A percentile compares a stretch with the other conserved stretches of the same genome.
These are phyloP conservation scores for Dimocarpus longan DNA, from an alignment of 345 rosid species.

Conservation along the genomic window DNA sequence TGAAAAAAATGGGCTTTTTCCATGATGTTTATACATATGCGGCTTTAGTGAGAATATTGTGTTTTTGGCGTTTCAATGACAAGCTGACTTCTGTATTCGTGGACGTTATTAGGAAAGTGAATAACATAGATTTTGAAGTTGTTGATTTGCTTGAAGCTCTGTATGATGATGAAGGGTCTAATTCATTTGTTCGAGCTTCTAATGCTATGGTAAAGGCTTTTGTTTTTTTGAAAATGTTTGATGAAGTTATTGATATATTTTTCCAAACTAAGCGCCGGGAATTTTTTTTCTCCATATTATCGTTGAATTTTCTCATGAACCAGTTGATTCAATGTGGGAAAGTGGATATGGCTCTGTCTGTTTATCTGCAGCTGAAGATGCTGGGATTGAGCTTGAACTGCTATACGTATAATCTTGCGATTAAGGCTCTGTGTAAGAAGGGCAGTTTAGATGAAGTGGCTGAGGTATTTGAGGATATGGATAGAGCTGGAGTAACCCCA, in stretches of 20 bases:
- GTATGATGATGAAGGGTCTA: slow-evolving; percentile 22
- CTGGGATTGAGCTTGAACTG: slow-evolving; percentile 49
- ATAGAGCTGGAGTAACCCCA: slow-evolving; percentile 41
- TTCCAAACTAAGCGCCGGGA: slow-evolving; percentile 38
- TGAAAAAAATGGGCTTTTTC: slow-evolving; percentile 38
- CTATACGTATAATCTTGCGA: slow-evolving; percentile 53
- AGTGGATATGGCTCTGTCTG: slow-evolving; percentile 45
- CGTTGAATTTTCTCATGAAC: slow-evolving; percentile 67
- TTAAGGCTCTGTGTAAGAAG: slow-evolving; percentile 63
- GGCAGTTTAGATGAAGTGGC: slow-evolving; percentile 54
- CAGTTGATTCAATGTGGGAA: slow-evolving; percentile 45
- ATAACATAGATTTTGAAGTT: slow-evolving; percentile 34
- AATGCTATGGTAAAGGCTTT: slow-evolving; percentile 62
- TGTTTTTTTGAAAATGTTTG: slow-evolving; percentile 49
- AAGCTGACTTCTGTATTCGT: slow-evolving; percentile 45
- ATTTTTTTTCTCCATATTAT: slow-evolving; percentile 34
- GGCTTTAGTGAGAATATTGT: slow-evolving; percentile 43
- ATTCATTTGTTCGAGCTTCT: slow-evolving; percentile 34
- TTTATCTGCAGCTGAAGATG: slow-evolving; percentile 48
- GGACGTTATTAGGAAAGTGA: slow-evolving; percentile 42
- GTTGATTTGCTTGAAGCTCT: slow-evolving; percentile 46
- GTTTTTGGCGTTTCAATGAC: slow-evolving; percentile 39
- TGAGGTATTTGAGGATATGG: slow-evolving; percentile 48
- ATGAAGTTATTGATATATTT: slow-evolving; percentile 51
- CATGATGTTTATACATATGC: slow-evolving; percentile 52